Conservation (phyloP, 2,329 filamentous ascomycete genomes). For the Trichoderma atrobrunneum region DNA sequence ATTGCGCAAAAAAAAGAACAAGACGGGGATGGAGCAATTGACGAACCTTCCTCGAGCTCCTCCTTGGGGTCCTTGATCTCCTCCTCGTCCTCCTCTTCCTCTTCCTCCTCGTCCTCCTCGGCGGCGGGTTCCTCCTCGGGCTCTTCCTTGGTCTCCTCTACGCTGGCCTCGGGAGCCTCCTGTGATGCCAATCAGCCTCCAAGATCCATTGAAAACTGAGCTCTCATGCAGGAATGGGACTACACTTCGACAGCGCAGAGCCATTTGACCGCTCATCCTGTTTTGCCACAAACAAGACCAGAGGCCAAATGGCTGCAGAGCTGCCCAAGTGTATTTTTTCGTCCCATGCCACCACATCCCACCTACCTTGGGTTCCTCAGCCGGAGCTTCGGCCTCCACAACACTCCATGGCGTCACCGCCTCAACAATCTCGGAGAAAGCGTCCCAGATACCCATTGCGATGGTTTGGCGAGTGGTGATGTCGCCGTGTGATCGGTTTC, state of each 20-base stretch:
- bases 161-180: constrained; percentile 36
- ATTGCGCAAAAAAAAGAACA: constrained; percentile 5
- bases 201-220: neutral
- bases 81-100: constrained; percentile 74
- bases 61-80: constrained; percentile 87
- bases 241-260: neutral
- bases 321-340: constrained; percentile 5
- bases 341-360: neutral
- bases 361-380: constrained; percentile 60
- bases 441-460: constrained; percentile 67
- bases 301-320: constrained; percentile 4
- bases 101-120: constrained; percentile 59
- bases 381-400: constrained; percentile 64
- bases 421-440: constrained; percentile 62
- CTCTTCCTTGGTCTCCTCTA: constrained; percentile 46
- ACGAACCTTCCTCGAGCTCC: constrained; percentile 84
- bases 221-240: neutral
- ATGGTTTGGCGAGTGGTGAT: constrained; percentile 35
- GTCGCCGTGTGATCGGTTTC: constrained; percentile 39
- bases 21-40: neutral
- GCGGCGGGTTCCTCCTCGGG: constrained; percentile 49
- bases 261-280: neutral
- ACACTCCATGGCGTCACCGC: constrained; percentile 63
- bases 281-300: neutral
- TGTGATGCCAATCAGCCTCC: constrained; percentile 23